Conservation (phyloP, 1,139 yeast genomes). For the Kodamaea sp. region DNA sequence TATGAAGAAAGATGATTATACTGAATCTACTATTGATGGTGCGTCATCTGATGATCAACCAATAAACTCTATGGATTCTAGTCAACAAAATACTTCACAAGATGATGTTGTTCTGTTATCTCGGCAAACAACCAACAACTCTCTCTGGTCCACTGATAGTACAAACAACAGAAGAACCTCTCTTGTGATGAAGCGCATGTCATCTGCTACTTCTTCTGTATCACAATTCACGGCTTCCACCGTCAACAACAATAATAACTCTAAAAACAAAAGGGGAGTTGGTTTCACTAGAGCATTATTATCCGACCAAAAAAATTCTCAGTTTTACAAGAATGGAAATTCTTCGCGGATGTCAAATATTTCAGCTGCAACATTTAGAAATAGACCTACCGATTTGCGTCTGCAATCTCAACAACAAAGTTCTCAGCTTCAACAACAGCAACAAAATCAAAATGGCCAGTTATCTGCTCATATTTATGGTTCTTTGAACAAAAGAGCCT, state of each 20-base stretch:
- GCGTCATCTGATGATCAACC: slow-evolving; percentile 3
- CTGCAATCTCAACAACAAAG: slow-evolving; percentile 10
- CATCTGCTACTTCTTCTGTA: slow-evolving; percentile 30
- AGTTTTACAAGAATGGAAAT: slow-evolving; percentile 24
- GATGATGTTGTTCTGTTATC: slow-evolving; percentile 17
- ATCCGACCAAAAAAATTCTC: slow-evolving; percentile 27
- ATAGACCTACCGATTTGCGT: slow-evolving; percentile 2
- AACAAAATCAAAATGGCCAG: slow-evolving; percentile 3
- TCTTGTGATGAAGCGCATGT: slow-evolving; percentile 30
- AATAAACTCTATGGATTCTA: background rate
- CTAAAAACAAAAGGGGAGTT: slow-evolving; percentile 22
- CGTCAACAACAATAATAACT: slow-evolving; percentile 5
- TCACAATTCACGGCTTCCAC: slow-evolving; percentile 25
- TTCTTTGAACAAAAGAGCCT: slow-evolving; percentile 28
- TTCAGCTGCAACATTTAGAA: slow-evolving; percentile 8
- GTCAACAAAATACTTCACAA: background rate
- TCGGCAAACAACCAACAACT: slow-evolving; percentile 31
- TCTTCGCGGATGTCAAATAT: slow-evolving; percentile 20
- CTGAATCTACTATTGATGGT: slow-evolving; percentile 6
- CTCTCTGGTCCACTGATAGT: slow-evolving; percentile 41
- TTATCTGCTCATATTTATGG: background rate
- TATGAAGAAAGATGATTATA: slow-evolving; percentile 6
- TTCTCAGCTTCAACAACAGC: slow-evolving; percentile 3
- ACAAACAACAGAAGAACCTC: slow-evolving; percentile 24
- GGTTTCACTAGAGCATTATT: slow-evolving; percentile 45